Percentiles rank a stretch among this genome's conserved stretches.
Evolutionary conservation across 164 flowering plant species (phyloP).

Genomic region (Dillenia suffruticosa): DNA sequence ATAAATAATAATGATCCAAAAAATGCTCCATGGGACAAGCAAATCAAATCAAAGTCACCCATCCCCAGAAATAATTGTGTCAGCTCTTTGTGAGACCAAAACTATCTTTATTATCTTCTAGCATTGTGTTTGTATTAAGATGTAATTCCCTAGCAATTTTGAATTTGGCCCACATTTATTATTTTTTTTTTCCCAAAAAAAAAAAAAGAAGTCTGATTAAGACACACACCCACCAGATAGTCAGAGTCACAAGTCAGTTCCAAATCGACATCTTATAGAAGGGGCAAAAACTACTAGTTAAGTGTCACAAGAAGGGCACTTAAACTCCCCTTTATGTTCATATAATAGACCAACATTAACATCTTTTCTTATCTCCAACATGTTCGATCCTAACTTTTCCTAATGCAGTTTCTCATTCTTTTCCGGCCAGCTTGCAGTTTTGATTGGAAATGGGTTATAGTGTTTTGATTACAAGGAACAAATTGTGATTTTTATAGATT

Average conservation of each 20-base stretch:
- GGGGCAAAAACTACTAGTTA: constrained; percentile 1
- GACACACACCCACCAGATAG: constrained; percentile 5
- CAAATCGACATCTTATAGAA: neutral
- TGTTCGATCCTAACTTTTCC: neutral
- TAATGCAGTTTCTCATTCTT: neutral
- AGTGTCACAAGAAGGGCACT: constrained; percentile 3
- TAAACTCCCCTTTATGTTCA: neutral
- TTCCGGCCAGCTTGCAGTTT: constrained; percentile 14
- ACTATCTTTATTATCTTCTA: constrained; percentile 17
- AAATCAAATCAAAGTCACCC: constrained; percentile 18
- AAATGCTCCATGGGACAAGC: neutral
- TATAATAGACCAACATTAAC: neutral
- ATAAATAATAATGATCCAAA: too few relatives aligned
- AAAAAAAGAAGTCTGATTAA: neutral
- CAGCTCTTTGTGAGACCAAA: constrained; percentile 42
- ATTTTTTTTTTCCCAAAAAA: constrained; percentile 14
- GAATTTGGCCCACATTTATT: neutral
- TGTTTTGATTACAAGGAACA: neutral
- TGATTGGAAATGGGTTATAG: constrained; percentile 7
- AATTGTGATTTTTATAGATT: neutral
- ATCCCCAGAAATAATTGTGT: constrained; percentile 31
- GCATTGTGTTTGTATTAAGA: constrained; percentile 19
- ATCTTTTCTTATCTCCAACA: neutral
- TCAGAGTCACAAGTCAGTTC: constrained; percentile 31
- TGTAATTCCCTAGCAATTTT: constrained; percentile 12